These are phyloP conservation scores for Cyathus striatus DNA, from an alignment of 768 basidiomycete genomes.

Conservation along the genomic window DNA sequence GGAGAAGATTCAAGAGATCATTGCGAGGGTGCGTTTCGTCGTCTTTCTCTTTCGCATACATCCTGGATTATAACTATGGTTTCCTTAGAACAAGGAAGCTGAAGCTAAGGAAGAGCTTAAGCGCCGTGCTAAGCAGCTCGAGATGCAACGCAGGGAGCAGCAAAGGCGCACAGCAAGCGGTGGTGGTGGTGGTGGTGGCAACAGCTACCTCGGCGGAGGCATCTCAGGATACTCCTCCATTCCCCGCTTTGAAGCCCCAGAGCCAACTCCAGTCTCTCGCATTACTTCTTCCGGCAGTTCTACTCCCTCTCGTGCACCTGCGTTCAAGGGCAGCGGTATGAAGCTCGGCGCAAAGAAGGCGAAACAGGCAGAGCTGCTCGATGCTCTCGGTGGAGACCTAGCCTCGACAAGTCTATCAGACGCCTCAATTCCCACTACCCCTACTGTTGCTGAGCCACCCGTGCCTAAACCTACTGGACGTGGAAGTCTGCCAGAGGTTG, in stretches of 20 bases:
- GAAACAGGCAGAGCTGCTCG: slow-evolving; percentile 82
- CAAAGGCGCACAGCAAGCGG: slow-evolving; percentile 63
- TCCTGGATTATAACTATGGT: slow-evolving; percentile 3
- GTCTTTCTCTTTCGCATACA: slow-evolving; percentile 1
- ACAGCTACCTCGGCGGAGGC: slow-evolving; percentile 63
- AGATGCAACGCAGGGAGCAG: slow-evolving; percentile 95
- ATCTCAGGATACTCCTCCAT: slow-evolving; percentile 67
- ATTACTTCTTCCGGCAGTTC: slow-evolving; percentile 36
- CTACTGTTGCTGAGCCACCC: slow-evolving; percentile 42
- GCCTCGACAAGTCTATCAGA: slow-evolving; percentile 41
- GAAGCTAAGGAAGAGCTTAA: slow-evolving; percentile 99
- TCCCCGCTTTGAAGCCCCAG: slow-evolving; percentile 66
- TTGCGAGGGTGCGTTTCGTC: slow-evolving; percentile 66
- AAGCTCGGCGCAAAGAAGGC: slow-evolving; percentile 92
- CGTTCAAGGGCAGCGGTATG: slow-evolving; percentile 95
- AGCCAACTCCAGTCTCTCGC: slow-evolving; percentile 32
- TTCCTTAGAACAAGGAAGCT: slow-evolving; percentile 87
- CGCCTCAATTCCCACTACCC: slow-evolving; percentile 45
- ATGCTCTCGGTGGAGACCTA: slow-evolving; percentile 80
- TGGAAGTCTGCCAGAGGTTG: slow-evolving; percentile 70
- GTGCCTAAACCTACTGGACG: slow-evolving; percentile 39
- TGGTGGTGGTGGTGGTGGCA: slow-evolving; percentile 42
- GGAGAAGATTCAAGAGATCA: slow-evolving; percentile 97
- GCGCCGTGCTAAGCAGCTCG: slow-evolving; percentile 93
- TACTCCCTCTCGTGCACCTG: slow-evolving; percentile 56